Percentiles rank a stretch among this genome's conserved stretches.
Conservation (phyloP, 192 early-diverging fungal species). For the Backusella parvicylindrica region DNA sequence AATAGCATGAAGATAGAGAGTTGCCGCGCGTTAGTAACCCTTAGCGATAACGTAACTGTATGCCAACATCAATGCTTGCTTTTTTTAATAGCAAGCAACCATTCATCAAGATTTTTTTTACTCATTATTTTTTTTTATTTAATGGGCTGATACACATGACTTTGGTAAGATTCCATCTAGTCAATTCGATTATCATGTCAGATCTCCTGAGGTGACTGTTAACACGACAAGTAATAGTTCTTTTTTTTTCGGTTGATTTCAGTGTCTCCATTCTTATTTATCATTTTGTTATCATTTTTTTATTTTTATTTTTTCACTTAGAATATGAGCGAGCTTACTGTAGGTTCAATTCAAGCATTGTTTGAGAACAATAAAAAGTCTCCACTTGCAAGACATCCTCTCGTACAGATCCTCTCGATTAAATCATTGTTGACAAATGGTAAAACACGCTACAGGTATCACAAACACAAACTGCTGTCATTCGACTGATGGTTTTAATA, state of each 20-base stretch:
- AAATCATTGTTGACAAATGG: slow-evolving; percentile 21
- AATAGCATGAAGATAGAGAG: not conserved
- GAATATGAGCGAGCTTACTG: not conserved
- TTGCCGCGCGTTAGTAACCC: not conserved
- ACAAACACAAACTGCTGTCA: not conserved
- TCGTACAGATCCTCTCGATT: slow-evolving; percentile 42
- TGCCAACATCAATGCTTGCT: not conserved
- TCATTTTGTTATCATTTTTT: not conserved
- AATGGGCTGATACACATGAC: not conserved
- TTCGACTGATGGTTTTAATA: not conserved
- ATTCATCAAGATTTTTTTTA: too few relatives aligned
- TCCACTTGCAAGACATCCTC: slow-evolving; percentile 11
- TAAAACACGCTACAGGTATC: slow-evolving; percentile 38
- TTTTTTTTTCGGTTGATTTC: too few relatives aligned
- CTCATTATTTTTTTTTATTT: not conserved
- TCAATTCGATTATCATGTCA: not conserved
- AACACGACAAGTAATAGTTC: too few relatives aligned
- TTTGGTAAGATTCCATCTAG: not conserved
- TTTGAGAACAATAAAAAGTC: slow-evolving; percentile 27
- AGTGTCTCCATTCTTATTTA: not conserved
- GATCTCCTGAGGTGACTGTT: not conserved
- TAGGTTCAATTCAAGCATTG: slow-evolving; percentile 37
- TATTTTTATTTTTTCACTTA: not conserved
- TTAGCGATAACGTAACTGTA: not conserved
- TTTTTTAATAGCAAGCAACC: not conserved